phyloP scores from a whole-genome alignment of 2,329 filamentous ascomycete species.

The Orbilia quercus region DNA sequence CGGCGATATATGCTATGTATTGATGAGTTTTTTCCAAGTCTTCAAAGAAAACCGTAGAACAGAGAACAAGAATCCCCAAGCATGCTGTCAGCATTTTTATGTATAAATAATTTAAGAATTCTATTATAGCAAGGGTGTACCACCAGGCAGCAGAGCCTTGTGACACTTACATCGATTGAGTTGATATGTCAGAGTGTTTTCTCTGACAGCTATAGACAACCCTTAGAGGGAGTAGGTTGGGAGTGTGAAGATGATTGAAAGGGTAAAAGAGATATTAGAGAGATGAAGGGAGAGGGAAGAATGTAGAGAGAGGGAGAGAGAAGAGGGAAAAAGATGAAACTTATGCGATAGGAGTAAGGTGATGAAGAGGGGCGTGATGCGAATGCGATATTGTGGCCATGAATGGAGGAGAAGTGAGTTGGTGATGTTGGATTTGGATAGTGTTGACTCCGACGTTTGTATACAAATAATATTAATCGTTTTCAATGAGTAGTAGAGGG shows the following conservation, averaged over 20 bases:
- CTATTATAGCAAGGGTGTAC: no score
- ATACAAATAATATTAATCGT: no score
- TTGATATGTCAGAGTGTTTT: conserved; percentile 33
- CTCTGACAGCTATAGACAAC: conserved; percentile 8
- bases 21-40: no score
- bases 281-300: neutral
- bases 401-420: conserved; percentile 11
- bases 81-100: no score
- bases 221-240: neutral
- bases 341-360: no score
- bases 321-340: no score
- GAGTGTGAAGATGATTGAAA: neutral
- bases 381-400: neutral
- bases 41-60: neutral
- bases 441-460: neutral
- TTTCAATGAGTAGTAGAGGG: no score
- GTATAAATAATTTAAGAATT: no score
- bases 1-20: no score
- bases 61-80: neutral
- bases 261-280: neutral
- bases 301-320: neutral
- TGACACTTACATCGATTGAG: conserved; percentile 15
- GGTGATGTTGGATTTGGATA: conserved; percentile 28
- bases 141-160: neutral
- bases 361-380: neutral